A percentile compares a stretch with the other conserved stretches of the same genome.
These are phyloP conservation scores for Fusarium burgessii DNA, from an alignment of 2,329 filamentous ascomycete genomes.

Conservation along the genomic window DNA sequence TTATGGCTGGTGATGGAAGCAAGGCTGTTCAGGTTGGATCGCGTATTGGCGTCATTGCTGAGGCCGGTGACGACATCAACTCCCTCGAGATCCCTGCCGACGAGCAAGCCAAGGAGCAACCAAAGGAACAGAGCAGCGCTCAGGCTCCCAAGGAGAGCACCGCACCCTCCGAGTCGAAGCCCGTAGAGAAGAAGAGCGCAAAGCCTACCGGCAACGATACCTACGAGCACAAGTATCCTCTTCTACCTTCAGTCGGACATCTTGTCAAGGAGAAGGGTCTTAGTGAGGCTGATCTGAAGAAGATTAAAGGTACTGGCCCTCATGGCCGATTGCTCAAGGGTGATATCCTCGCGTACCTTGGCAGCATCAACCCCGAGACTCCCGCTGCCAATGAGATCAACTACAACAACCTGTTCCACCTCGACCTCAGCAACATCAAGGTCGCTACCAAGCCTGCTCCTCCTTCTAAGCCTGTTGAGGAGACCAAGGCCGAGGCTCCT, in stretches of 20 bases:
- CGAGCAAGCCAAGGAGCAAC: conserved; percentile 72
- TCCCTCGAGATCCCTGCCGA: conserved; percentile 81
- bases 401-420: conserved; percentile 80
- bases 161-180: conserved; percentile 49
- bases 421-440: conserved; percentile 97
- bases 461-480: conserved; percentile 47
- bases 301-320: conserved; percentile 89
- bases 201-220: conserved; percentile 60
- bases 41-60: conserved; percentile 85
- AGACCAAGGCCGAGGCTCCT: conserved; percentile 54
- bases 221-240: conserved; percentile 75
- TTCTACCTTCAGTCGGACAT: conserved; percentile 85
- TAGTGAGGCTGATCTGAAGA: conserved; percentile 77
- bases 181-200: conserved; percentile 52
- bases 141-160: conserved; percentile 55
- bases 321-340: conserved; percentile 92
- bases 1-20: conserved; percentile 77
- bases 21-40: conserved; percentile 83
- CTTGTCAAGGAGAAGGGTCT: conserved; percentile 85
- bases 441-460: conserved; percentile 67
- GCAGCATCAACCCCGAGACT: conserved; percentile 78
- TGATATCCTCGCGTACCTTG: conserved; percentile 91
- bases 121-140: conserved; percentile 64
- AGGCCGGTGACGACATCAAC: conserved; percentile 82
- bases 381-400: conserved; percentile 77